Conservation (phyloP, 2,329 filamentous ascomycete species). For the Exophiala aquamarina region DNA sequence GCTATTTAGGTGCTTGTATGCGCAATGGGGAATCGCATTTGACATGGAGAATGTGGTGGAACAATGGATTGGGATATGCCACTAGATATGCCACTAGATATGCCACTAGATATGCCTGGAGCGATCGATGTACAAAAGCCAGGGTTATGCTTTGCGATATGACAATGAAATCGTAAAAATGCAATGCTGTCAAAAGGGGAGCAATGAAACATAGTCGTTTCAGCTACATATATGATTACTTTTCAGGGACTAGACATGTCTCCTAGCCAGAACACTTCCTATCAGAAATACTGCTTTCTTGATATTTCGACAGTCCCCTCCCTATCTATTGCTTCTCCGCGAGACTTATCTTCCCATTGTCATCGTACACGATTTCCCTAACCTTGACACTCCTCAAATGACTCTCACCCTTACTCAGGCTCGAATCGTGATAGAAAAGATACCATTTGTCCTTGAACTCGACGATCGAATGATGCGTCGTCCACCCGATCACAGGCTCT, state of each 20-base stretch:
- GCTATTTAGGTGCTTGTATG: constrained; percentile 44
- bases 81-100: too few relatives aligned
- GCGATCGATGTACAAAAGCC: too few relatives aligned
- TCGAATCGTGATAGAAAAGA: constrained; percentile 74
- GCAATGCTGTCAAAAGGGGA: too few relatives aligned
- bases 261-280: too few relatives aligned
- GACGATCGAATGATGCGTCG: constrained; percentile 76
- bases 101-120: too few relatives aligned
- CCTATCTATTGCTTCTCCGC: constrained; percentile 18
- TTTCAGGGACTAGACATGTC: too few relatives aligned
- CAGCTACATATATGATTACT: too few relatives aligned
- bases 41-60: constrained; percentile 48
- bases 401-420: constrained; percentile 66
- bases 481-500: constrained; percentile 77
- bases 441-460: constrained; percentile 72
- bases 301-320: not conserved
- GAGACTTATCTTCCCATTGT: constrained; percentile 15
- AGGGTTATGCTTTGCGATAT: too few relatives aligned
- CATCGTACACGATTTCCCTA: constrained; percentile 57
- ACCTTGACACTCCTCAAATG: constrained; percentile 74
- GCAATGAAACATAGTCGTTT: too few relatives aligned
- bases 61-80: constrained; percentile 45
- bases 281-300: too few relatives aligned
- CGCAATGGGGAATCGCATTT: constrained; percentile 47
- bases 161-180: too few relatives aligned